Base-by-base conservation (phyloP, 352 stramenopile species). In the Phytophthora pistaciae region DNA sequence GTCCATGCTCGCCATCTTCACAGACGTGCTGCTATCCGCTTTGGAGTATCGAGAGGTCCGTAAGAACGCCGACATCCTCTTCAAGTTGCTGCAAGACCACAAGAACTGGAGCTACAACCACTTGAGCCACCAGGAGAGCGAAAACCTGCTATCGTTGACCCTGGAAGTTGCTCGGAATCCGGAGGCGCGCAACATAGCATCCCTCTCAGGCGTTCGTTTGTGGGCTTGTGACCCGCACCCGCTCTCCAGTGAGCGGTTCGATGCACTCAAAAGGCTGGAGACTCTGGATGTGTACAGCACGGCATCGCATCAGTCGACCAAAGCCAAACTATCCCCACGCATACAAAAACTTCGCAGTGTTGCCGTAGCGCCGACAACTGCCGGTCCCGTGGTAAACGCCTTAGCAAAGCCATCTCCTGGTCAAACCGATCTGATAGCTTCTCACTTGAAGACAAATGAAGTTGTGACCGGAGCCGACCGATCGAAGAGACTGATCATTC, bases 11-110 rank as follows among this genome's bases (percentile, higher is more conserved):
- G 20, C 55, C 36, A 66, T 71, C 18, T 8, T 23, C 5, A 11
- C 31, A 14, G 56, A 61, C 23, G 8, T 61, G 0, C 9, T 60
- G 25, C 21, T 59, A 1, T 46, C 23, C 4, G 3, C 13, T 1
- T 11, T 71, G 3, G 56, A 71, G 40, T 66, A 54, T 48, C 48
- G 56, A n/a, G 56, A 71, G 29, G 36, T 71, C 13, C 64, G 25
- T 0, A 18, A 52, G 27, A 60, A 61, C 36, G 56, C 48, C 9
- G 27, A 60, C 8, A n/a, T 10, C 4, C 13, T 70, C 9, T 49
- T 44, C 33, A 25, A 56, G 3, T 53, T 56, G 9, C 25, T 55
- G 1, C 38, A 20, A 57, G 38, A 48, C 16, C 31, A 56, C 14
- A 36, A 52, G 33, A 33, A 5, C 14, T 33, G 36, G 36, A 44